Evolutionary conservation across 2,329 filamentous ascomycete species (phyloP).

Genomic region (Nectriaceae sp.): DNA sequence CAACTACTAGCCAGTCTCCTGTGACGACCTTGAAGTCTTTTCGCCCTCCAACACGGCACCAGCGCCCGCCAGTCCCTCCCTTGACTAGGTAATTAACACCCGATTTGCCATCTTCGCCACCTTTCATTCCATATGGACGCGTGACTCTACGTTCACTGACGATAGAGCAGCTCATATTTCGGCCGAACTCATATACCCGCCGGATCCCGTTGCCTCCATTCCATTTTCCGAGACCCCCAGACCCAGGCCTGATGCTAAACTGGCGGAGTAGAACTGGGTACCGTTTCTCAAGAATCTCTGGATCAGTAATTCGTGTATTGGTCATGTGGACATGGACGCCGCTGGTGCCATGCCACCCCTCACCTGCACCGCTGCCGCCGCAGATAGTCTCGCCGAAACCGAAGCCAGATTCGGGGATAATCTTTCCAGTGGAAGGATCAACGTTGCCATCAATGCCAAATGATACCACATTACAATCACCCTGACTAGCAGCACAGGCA

Average conservation of each 20-base stretch:
- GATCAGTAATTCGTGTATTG: constrained; percentile 36
- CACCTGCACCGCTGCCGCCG: constrained; percentile 31
- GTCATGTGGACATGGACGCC: constrained; percentile 37
- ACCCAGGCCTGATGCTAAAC: constrained; percentile 28
- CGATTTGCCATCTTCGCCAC: constrained; percentile 66
- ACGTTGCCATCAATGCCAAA: neutral
- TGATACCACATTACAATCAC: constrained; percentile 37
- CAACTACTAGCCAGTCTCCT: neutral
- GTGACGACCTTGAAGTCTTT: neutral
- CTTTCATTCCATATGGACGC: constrained; percentile 72
- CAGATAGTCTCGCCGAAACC: constrained; percentile 35
- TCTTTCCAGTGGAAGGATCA: neutral
- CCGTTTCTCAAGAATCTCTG: constrained; percentile 34
- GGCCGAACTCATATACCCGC: constrained; percentile 77
- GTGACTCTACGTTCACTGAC: constrained; percentile 75
- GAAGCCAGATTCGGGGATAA: constrained; percentile 20
- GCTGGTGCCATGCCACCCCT: constrained; percentile 25
- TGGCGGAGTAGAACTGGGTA: constrained; percentile 32
- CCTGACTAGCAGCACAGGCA: constrained; percentile 72
- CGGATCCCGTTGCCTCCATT: constrained; percentile 74
- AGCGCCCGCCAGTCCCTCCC: neutral
- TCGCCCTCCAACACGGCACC: neutral
- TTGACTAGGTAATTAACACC: constrained; percentile 58
- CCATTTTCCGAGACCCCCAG: constrained; percentile 64
- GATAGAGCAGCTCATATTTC: constrained; percentile 75